Evolutionary conservation across 441 rosid genomes (phyloP).

Genomic region (Euphorbia celastroides): DNA sequence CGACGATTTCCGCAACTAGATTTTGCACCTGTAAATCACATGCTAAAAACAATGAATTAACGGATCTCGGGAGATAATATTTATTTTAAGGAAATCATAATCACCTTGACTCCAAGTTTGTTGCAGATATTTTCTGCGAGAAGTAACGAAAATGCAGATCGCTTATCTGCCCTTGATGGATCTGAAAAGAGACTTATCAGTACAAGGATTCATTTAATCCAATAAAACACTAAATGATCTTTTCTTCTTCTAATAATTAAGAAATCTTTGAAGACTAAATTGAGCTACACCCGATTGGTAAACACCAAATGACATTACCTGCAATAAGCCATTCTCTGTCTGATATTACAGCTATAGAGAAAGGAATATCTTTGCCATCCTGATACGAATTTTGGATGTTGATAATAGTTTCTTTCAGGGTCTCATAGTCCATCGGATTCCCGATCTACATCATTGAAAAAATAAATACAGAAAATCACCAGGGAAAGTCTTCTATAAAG

Average conservation of each 20-base stretch:
- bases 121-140: constrained; percentile 90
- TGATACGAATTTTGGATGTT: constrained; percentile 46
- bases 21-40: constrained; percentile 60
- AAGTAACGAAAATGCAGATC: constrained; percentile 80
- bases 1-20: constrained; percentile 87
- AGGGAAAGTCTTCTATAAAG: constrained; percentile 7
- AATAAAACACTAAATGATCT: too few relatives aligned
- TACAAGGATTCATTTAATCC: background rate
- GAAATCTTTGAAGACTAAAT: too few relatives aligned
- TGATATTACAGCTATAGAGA: constrained; percentile 77
- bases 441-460: constrained; percentile 53
- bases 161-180: constrained; percentile 88
- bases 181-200: constrained; percentile 42
- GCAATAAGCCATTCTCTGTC: constrained; percentile 73
- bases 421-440: constrained; percentile 78
- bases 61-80: constrained; percentile 5
- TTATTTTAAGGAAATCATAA: constrained; percentile 13
- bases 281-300: too few relatives aligned
- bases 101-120: constrained; percentile 74
- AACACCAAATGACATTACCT: constrained; percentile 31
- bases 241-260: too few relatives aligned
- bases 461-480: constrained; percentile 15
- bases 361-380: constrained; percentile 51
- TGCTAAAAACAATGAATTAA: background rate
- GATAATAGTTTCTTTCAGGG: constrained; percentile 57